Conservation (phyloP, 2,329 filamentous ascomycete species). For the Cercospora brassicicola region DNA sequence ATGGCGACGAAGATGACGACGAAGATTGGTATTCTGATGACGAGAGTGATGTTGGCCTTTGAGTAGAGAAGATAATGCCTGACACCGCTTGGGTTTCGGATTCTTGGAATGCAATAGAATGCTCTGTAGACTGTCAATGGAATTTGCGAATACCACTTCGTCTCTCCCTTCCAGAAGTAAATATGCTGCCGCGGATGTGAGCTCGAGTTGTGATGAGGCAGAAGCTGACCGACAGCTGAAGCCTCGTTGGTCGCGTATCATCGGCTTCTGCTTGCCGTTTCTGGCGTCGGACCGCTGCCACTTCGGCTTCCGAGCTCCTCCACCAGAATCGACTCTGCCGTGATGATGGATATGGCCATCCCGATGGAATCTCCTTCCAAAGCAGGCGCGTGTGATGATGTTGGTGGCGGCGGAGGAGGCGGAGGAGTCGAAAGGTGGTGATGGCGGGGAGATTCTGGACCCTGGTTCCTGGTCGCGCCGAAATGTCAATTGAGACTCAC, state of each 20-base stretch:
- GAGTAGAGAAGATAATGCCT: too few species aligned
- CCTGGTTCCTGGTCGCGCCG: background rate
- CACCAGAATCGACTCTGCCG: background rate
- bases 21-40: background rate
- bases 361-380: background rate
- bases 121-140: background rate
- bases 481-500: background rate
- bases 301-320: background rate
- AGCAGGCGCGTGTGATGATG: background rate
- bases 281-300: background rate
- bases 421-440: background rate
- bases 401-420: background rate
- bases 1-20: background rate
- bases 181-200: background rate
- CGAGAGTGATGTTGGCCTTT: background rate
- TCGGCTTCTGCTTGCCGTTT: background rate
- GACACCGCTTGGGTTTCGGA: background rate
- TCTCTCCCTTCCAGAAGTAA: background rate
- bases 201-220: background rate
- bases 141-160: background rate
- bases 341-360: background rate
- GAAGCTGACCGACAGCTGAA: background rate
- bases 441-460: background rate
- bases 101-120: background rate
- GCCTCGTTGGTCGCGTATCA: background rate